These are phyloP conservation scores for Otatea glauca DNA, from an alignment of 176 grass and related monocot species.

Conservation along the genomic window DNA sequence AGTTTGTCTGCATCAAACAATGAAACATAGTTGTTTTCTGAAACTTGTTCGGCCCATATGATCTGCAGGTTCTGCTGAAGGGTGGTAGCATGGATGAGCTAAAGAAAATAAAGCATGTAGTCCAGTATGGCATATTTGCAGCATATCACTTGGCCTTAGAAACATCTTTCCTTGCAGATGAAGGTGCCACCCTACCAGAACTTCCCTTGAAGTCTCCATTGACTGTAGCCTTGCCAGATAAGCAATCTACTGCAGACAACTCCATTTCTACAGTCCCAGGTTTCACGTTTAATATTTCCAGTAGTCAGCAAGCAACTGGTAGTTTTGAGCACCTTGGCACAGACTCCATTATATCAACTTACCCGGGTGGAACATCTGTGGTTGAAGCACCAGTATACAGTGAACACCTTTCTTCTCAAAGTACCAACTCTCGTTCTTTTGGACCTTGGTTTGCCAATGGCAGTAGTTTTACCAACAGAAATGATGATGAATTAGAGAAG, in stretches of 20 bases:
- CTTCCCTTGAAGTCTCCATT: slow-evolving; percentile 73
- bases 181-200: slow-evolving; percentile 82
- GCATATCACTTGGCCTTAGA: slow-evolving; percentile 95
- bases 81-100: slow-evolving; percentile 76
- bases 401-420: slow-evolving; percentile 39
- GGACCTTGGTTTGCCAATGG: slow-evolving; percentile 34
- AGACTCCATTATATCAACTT: slow-evolving; percentile 32
- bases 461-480: slow-evolving; percentile 36
- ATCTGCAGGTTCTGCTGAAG: slow-evolving; percentile 83
- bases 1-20: slow-evolving; percentile 26
- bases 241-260: slow-evolving; percentile 58
- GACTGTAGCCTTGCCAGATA: slow-evolving; percentile 79
- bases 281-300: slow-evolving; percentile 52
- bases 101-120: slow-evolving; percentile 95
- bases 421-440: slow-evolving; percentile 26
- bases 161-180: slow-evolving; percentile 98
- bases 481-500: slow-evolving; percentile 40
- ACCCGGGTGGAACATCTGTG: slow-evolving; percentile 24
- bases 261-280: slow-evolving; percentile 78
- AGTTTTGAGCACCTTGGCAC: slow-evolving; percentile 42
- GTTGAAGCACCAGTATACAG: slow-evolving; percentile 36
- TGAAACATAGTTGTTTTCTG: slow-evolving; percentile 1
- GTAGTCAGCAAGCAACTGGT: slow-evolving; percentile 32
- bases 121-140: slow-evolving; percentile 93
- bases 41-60: slow-evolving; percentile 34